phyloP scores from a whole-genome alignment of 371 early-diverging fungal genomes.

The Dichotomocladium elegans region DNA sequence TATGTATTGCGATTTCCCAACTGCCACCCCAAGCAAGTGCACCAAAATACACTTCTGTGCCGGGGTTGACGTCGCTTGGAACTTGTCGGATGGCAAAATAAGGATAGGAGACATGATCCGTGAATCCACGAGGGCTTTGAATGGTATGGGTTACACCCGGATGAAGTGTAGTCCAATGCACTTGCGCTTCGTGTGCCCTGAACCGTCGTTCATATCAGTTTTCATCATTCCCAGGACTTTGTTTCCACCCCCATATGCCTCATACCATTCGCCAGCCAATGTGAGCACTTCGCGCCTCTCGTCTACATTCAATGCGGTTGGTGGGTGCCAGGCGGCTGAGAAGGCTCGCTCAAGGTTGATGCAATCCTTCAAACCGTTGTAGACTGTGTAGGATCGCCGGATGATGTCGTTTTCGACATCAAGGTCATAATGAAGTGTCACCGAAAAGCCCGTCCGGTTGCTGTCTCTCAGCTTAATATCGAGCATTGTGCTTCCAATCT shows the following conservation, averaged over 20 bases:
- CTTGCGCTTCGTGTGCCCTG: slow-evolving; percentile 25
- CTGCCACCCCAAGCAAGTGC: slow-evolving; percentile 41
- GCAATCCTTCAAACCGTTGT: slow-evolving; percentile 6
- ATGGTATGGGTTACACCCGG: slow-evolving; percentile 24
- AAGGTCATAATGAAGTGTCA: slow-evolving; percentile 23
- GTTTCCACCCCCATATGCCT: not conserved
- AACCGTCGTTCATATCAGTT: not conserved
- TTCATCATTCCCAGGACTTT: too few species aligned
- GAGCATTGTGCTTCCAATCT: not conserved
- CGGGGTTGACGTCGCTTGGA: slow-evolving; percentile 9
- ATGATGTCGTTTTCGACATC: slow-evolving; percentile 30
- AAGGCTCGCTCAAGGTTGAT: slow-evolving; percentile 19
- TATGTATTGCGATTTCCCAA: slow-evolving; percentile 28
- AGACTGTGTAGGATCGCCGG: slow-evolving; percentile 11
- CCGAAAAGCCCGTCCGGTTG: slow-evolving; percentile 8
- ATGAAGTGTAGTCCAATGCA: slow-evolving; percentile 15
- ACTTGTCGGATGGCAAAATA: slow-evolving; percentile 32
- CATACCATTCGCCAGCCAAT: slow-evolving; percentile 36
- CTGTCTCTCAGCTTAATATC: slow-evolving; percentile 13
- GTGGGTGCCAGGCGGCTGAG: slow-evolving; percentile 37
- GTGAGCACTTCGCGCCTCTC: slow-evolving; percentile 23
- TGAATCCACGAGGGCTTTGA: slow-evolving; percentile 28
- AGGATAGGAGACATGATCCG: slow-evolving; percentile 35
- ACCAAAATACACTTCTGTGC: slow-evolving; percentile 31
- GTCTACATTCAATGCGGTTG: slow-evolving; percentile 6